A percentile compares a stretch with the other conserved stretches of the same genome.
Evolutionary conservation across 805 yeast species (phyloP).

Genomic region (Candida xiaguanensis): DNA sequence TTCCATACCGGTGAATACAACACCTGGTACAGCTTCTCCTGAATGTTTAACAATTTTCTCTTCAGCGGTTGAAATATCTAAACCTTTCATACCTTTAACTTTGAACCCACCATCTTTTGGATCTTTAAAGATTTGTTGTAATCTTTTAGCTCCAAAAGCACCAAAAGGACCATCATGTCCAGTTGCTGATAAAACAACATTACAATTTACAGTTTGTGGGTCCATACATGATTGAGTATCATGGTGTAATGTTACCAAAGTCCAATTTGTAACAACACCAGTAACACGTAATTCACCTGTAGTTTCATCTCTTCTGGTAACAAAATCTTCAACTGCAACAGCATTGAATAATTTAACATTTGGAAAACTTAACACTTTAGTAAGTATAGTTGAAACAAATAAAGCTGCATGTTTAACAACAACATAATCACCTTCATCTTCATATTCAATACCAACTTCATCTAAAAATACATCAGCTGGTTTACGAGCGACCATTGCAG

Average conservation of each 20-base stretch:
- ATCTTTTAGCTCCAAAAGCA: conserved; percentile 71
- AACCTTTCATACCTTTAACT: conserved; percentile 70
- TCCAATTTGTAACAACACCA: conserved; percentile 84
- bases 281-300: conserved; percentile 62
- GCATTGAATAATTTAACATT: conserved; percentile 77
- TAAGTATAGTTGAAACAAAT: conserved; percentile 66
- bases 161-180: conserved; percentile 87
- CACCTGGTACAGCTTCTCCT: conserved; percentile 61
- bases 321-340: conserved; percentile 75
- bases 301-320: conserved; percentile 58
- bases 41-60: conserved; percentile 70
- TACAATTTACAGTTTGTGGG: conserved; percentile 69
- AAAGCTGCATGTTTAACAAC: conserved; percentile 79
- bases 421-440: conserved; percentile 77
- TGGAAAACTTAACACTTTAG: conserved; percentile 67
- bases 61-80: conserved; percentile 76
- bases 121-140: conserved; percentile 33
- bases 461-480: conserved; percentile 70
- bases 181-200: conserved; percentile 65
- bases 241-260: conserved; percentile 71
- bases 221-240: conserved; percentile 80
- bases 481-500: conserved; percentile 77
- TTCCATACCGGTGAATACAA: conserved; percentile 76
- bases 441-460: conserved; percentile 61
- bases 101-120: conserved; percentile 33